phyloP scores from a whole-genome alignment of 176 grass and related monocot genomes.

The Oryza officinalis region DNA sequence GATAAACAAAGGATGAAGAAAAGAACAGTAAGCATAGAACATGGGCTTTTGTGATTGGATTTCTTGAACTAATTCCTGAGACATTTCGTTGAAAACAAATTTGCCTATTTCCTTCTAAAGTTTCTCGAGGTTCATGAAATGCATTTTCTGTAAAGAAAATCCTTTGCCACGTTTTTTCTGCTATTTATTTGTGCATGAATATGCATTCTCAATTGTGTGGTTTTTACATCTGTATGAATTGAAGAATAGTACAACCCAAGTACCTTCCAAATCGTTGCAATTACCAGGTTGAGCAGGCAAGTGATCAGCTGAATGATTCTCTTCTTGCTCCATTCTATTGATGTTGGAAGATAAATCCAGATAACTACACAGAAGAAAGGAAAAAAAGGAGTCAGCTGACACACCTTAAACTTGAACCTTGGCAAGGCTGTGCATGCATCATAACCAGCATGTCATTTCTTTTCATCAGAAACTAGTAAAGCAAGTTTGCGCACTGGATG shows the following conservation, averaged over 20 bases:
- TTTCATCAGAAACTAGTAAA: neutral
- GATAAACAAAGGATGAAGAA: neutral
- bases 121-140: slow-evolving; percentile 4
- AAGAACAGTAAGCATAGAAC: neutral
- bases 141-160: neutral
- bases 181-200: neutral
- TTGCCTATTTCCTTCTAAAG: neutral
- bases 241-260: neutral
- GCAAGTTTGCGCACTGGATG: neutral
- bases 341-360: neutral
- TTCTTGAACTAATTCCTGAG: neutral
- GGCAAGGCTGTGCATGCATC: neutral
- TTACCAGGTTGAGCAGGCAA: slow-evolving; percentile 22
- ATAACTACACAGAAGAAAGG: slow-evolving; percentile 25
- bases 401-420: slow-evolving; percentile 4
- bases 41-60: neutral
- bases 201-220: neutral
- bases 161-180: neutral
- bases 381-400: neutral
- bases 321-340: slow-evolving; percentile 43
- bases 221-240: neutral
- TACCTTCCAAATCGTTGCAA: slow-evolving; percentile 44
- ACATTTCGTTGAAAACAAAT: slow-evolving; percentile 12
- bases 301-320: slow-evolving; percentile 28
- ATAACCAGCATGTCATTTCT: neutral